These are phyloP conservation scores for Diaporthe sp. DNA, from an alignment of 2,329 filamentous ascomycete species.

Conservation along the genomic window DNA sequence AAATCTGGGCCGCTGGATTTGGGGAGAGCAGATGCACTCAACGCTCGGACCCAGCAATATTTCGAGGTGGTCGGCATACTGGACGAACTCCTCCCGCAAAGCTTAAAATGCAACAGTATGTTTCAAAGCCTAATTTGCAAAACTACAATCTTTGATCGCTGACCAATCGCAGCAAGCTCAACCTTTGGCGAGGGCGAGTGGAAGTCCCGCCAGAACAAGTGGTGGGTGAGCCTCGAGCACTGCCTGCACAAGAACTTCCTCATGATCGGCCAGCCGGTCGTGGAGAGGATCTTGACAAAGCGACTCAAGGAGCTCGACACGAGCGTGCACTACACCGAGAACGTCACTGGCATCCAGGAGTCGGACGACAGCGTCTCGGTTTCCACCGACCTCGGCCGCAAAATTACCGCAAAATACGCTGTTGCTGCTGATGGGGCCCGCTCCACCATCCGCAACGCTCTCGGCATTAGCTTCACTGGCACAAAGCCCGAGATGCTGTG, in stretches of 20 bases:
- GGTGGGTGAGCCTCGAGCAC: slow-evolving; percentile 61
- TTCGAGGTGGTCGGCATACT: slow-evolving; percentile 59
- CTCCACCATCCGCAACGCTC: slow-evolving; percentile 57
- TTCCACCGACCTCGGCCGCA: slow-evolving; percentile 49
- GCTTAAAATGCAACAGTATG: slow-evolving; percentile 63
- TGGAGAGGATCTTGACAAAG: slow-evolving; percentile 55
- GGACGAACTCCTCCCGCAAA: slow-evolving; percentile 54
- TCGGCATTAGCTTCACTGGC: slow-evolving; percentile 57
- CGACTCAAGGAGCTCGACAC: slow-evolving; percentile 46
- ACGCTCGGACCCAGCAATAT: slow-evolving; percentile 62
- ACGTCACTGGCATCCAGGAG: slow-evolving; percentile 49
- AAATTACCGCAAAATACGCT: slow-evolving; percentile 54
- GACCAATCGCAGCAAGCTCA: slow-evolving; percentile 46
- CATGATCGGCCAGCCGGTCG: slow-evolving; percentile 62
- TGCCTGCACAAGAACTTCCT: slow-evolving; percentile 61
- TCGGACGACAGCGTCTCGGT: slow-evolving; percentile 43
- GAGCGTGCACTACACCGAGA: slow-evolving; percentile 53
- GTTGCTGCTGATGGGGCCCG: slow-evolving; percentile 67
- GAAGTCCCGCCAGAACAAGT: slow-evolving; percentile 60
- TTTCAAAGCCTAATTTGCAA: neutral
- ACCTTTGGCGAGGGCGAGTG: slow-evolving; percentile 61
- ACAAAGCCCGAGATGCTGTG: slow-evolving; percentile 64
- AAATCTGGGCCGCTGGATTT: slow-evolving; percentile 54
- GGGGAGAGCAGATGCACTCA: slow-evolving; percentile 62
- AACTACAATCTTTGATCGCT: neutral